Evolutionary conservation across 352 stramenopile genomes (phyloP), one percentile per base, ranked within the genome.

Genomic region (Phytopythium litorale): DNA sequence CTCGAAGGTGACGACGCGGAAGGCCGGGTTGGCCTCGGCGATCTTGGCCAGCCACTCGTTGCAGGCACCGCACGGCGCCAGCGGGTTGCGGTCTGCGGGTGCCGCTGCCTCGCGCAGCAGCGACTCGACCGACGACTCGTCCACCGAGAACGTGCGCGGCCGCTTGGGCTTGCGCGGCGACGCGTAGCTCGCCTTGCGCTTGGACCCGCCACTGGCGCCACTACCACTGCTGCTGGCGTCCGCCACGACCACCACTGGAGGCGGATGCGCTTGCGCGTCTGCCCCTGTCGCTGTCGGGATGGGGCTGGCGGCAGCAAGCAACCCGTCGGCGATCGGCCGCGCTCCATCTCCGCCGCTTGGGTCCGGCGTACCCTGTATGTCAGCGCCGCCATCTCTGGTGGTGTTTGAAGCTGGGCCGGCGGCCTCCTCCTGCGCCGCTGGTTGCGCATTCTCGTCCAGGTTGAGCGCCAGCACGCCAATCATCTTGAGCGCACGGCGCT

Each of bases 21-120:
- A 99, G 46, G 96, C 88, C 53, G 97, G 97, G 67, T 99, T 99
- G 16, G 91, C 91, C 76, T 99, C 96, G 7, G 96, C 96, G 66
- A 99, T 99, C 76, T 99, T 99, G 63, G 99, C 97, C 35, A 99
- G 83, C 97, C 97, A 99, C 72, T 99, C 97, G 68, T 98, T 99
- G 81, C 97, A 99, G 15, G 96, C 94, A 18, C 97, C 97, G 74
- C 97, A 99, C 16, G 97, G 97, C 48, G 94, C 92, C 30, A 99
- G 72, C 30, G 97, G 97, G 75, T 99, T 99, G 49, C 97, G 87
- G 64, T 99, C 84, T 30, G 76, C 70, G 11, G 64, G 60, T 33
- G 73, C 37, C 9, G 72, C 75, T 5, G 50, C 30, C 1, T 66
- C 67, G 16, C 69, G 65, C 53, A 72, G 62, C 63, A 78, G 67